Percentiles rank a stretch among this genome's conserved stretches.
Evolutionary conservation across 1,284 basidiomycete genomes (phyloP).

Genomic region (Melampsora americana): DNA sequence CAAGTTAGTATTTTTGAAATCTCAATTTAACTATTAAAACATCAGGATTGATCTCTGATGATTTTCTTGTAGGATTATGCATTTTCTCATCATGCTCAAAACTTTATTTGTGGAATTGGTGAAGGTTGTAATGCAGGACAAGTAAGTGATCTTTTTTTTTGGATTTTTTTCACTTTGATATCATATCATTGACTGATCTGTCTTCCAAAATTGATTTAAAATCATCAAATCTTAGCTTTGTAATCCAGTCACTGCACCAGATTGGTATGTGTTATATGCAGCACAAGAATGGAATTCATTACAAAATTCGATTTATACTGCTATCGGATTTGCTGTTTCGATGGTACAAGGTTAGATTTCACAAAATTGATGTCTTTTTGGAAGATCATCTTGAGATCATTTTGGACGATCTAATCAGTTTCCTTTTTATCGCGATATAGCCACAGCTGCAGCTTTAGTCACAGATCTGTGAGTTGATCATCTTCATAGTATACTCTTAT

Average conservation of each 20-base stretch:
- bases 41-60: neutral
- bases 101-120: conserved; percentile 44
- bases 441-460: conserved; percentile 33
- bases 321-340: conserved; percentile 43
- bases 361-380: conserved; percentile 1
- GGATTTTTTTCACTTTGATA: neutral
- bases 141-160: conserved; percentile 1
- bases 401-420: neutral
- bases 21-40: neutral
- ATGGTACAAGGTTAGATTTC: conserved; percentile 42
- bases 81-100: conserved; percentile 35
- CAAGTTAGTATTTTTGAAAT: conserved; percentile 22
- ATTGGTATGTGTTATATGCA: conserved; percentile 40
- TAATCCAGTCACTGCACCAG: conserved; percentile 40
- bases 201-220: too few species aligned
- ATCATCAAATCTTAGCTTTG: conserved; percentile 5
- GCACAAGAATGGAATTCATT: conserved; percentile 43
- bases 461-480: conserved; percentile 36
- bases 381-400: too few species aligned
- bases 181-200: neutral
- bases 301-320: conserved; percentile 43
- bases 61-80: conserved; percentile 34
- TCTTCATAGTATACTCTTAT: neutral
- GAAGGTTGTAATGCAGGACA: conserved; percentile 39
- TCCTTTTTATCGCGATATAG: neutral